Base-by-base conservation (phyloP, 306 rosid species). In the Abrus pulchellus region DNA sequence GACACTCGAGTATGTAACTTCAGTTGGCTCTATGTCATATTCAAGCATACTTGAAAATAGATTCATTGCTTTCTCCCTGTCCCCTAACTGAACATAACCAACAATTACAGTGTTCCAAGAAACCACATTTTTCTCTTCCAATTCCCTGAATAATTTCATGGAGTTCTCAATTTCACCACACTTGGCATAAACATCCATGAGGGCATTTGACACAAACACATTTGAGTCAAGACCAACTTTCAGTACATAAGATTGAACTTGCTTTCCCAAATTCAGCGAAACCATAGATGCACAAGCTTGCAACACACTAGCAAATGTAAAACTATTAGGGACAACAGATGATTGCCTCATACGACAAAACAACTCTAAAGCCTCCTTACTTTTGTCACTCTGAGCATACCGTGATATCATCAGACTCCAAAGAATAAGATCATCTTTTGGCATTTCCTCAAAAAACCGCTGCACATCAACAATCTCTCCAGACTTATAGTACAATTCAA, bases 131-230 rank as follows among this genome's bases (percentile, higher is more conserved):
- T 41, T 71, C 79, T 83, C 74, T 12, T 9, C 55, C 0, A 75
- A 76, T 43, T 48, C 75, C n/a, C 3, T 28, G 44, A 83, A 83
- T 77, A 83, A 62, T 53, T 52, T 70, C 27, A 70, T 3, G 1
- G 82, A 77, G 72, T 62, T 70, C 79, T 83, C 79, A 78, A 83
- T 83, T 70, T 62, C 57, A 32, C 69, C 82, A 77, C 79, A 61
- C 79, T 83, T 83, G 67, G 86, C 82, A 63, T 83, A 83, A 48
- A 76, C 79, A 83, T 83, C 86, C 78, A 77, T 83, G 53, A 83
- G 82, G 82, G 82, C 74, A 77, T 83, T 83, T 70, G 79, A 76
- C 62, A 77, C 86, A 77, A 83, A 83, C 55, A 83, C 82, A 63
- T 77, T 77, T 52, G 66, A 60, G 82, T 69, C 74, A 53, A 83